phyloP scores from a whole-genome alignment of 2,329 filamentous ascomycete species.

The Parafenestella ontariensis region DNA sequence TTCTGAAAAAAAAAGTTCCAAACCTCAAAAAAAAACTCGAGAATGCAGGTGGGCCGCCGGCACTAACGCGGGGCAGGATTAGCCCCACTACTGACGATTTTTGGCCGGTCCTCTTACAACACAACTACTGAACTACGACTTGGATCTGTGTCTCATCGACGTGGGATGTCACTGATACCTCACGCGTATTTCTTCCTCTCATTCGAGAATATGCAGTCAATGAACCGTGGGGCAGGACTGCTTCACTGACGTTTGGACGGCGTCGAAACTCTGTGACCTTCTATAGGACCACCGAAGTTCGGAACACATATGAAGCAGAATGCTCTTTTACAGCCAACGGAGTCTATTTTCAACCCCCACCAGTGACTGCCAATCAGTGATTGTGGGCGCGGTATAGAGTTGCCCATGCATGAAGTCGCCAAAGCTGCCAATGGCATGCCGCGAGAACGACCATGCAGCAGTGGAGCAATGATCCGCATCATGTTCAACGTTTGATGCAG shows the following conservation, averaged over 20 bases:
- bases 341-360: not conserved
- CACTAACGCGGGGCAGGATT: not conserved
- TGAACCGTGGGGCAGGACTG: not conserved
- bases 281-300: no score
- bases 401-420: conserved; percentile 10
- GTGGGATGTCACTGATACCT: not conserved
- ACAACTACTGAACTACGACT: not conserved
- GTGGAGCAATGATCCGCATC: conserved; percentile 19
- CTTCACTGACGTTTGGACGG: no score
- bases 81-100: conserved; percentile 1
- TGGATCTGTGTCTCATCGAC: no score
- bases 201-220: not conserved
- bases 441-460: conserved; percentile 11
- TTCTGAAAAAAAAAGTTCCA: conserved; percentile 21
- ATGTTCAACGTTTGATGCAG: conserved; percentile 14
- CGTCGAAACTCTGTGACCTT: no score
- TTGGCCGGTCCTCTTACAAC: not conserved
- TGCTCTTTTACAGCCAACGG: not conserved
- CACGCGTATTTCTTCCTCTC: not conserved
- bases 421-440: conserved; percentile 27
- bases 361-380: not conserved
- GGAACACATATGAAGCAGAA: not conserved
- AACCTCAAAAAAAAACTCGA: not conserved
- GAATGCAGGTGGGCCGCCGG: not conserved
- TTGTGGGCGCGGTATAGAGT: conserved; percentile 15